Conservation (phyloP, 257 asterid species). For the Linderniella brevidens region DNA sequence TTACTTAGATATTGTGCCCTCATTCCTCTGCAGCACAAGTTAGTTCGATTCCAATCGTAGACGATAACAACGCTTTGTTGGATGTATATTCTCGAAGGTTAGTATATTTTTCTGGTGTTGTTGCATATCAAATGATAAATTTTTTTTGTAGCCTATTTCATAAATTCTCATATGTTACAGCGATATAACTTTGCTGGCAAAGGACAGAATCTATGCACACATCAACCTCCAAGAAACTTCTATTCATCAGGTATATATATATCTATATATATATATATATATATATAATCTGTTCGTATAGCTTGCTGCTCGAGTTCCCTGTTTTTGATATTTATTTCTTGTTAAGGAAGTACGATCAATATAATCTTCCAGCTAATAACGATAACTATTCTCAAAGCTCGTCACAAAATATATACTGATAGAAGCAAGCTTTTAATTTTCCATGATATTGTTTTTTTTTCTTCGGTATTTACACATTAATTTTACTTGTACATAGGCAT, state of each 20-base stretch:
- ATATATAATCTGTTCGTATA: too few relatives aligned
- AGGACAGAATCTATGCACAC: slow-evolving; percentile 64
- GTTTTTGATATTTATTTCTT: too few relatives aligned
- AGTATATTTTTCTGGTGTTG: slow-evolving; percentile 10
- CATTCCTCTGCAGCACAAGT: slow-evolving; percentile 51
- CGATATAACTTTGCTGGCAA: slow-evolving; percentile 84
- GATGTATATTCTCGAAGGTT: slow-evolving; percentile 86
- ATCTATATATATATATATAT: neutral
- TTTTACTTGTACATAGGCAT: slow-evolving; percentile 26
- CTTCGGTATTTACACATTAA: too few relatives aligned
- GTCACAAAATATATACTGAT: too few relatives aligned
- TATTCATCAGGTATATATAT: slow-evolving; percentile 48
- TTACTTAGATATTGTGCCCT: slow-evolving; percentile 8
- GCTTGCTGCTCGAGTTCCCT: too few relatives aligned
- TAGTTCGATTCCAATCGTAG: slow-evolving; percentile 85
- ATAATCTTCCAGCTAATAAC: too few relatives aligned
- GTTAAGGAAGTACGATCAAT: too few relatives aligned
- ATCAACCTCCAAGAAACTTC: slow-evolving; percentile 73
- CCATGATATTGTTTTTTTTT: too few relatives aligned
- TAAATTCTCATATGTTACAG: slow-evolving; percentile 21
- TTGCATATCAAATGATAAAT: neutral
- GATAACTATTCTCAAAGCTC: too few relatives aligned
- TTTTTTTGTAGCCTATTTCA: neutral
- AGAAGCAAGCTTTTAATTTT: too few relatives aligned
- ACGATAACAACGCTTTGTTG: slow-evolving; percentile 76